Conservation (phyloP, 2,329 filamentous ascomycete species). For the Immersiporthe knoxdaviesiana region DNA sequence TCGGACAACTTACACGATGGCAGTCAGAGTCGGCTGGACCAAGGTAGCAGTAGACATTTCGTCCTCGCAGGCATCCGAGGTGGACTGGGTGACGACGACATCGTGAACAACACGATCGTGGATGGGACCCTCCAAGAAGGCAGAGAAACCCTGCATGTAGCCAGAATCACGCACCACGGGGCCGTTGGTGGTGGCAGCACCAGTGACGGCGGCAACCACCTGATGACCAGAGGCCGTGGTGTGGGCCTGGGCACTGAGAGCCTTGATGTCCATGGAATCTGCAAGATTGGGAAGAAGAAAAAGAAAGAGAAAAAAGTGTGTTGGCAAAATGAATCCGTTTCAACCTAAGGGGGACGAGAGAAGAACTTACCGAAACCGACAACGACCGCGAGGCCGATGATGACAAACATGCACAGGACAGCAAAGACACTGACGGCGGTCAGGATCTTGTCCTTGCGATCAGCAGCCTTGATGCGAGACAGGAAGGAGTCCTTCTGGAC, state of each 20-base stretch:
- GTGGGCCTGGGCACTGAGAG: conserved; percentile 12
- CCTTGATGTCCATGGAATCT: conserved; percentile 25
- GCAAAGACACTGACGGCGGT: neutral
- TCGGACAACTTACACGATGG: conserved; percentile 12
- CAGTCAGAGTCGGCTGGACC: neutral
- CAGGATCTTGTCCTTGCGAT: conserved; percentile 7
- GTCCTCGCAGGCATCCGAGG: neutral
- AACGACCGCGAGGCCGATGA: conserved; percentile 17
- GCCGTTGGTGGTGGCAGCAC: neutral
- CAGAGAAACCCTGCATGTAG: neutral
- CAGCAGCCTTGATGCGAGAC: conserved; percentile 5
- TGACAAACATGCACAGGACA: conserved; percentile 11
- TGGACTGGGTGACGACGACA: neutral
- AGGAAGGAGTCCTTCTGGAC: conserved; percentile 5
- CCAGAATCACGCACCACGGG: neutral
- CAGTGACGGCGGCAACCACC: neutral
- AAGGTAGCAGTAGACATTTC: neutral
- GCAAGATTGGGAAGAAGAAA: neutral
- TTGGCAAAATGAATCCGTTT: no score
- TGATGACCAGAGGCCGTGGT: neutral
- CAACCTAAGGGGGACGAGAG: neutral
- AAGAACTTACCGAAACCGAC: conserved; percentile 1
- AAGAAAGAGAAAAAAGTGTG: neutral
- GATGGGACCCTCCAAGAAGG: neutral
- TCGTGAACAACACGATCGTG: neutral